Base-by-base conservation (phyloP, 192 early-diverging fungal genomes). In the Entophlyctis luteolus region DNA sequence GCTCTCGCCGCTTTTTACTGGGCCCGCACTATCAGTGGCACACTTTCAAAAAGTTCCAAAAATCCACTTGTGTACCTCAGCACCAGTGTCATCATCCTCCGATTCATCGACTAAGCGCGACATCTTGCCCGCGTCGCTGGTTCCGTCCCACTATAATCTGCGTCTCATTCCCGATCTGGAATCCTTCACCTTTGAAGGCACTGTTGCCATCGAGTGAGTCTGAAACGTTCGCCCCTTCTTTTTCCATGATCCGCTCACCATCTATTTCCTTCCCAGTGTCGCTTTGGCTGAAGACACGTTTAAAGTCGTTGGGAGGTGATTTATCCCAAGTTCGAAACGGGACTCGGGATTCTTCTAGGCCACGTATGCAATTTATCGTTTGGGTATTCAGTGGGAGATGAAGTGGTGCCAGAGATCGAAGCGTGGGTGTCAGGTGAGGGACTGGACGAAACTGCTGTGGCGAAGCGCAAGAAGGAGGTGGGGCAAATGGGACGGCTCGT, bases 141-240 rank as follows among this genome's bases (percentile, higher is more conserved):
- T 93, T 50, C 75, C 90, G 4, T 63, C 48, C 14, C 50, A 75
- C 22, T 84, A 89, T 16, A 90, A 94, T 76, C 85, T 82, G 1
- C 74, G 92, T 46, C 48, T 47, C 10, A 27, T 62, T 4, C 62
- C 55, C 20, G 71, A 74, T 68, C 75, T 92, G 38, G 75, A 78
- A 16, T 68, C 77, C 31, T 88, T 90, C 53, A 81, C 77, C 1
- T 91, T 89, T 70, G 73, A 79, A 10, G 90, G 90, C 48, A 72
- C 74, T 42, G 88, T 87, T 55, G 73, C 73, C 42, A 81, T 90
- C 53, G 72, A 82, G 81, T 85, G 79, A 63, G 79, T 8, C 36
- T 5, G 8, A 33, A 4, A 3, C 6, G 36, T 8, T 56, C 14
- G 36, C 55, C 23, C 5, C 10, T 12, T 35, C 18, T 37, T n/a